Percentiles rank a stretch among this genome's conserved stretches.
Evolutionary conservation across 345 rosid genomes (phyloP).

Genomic region (Pistacia integerrima): DNA sequence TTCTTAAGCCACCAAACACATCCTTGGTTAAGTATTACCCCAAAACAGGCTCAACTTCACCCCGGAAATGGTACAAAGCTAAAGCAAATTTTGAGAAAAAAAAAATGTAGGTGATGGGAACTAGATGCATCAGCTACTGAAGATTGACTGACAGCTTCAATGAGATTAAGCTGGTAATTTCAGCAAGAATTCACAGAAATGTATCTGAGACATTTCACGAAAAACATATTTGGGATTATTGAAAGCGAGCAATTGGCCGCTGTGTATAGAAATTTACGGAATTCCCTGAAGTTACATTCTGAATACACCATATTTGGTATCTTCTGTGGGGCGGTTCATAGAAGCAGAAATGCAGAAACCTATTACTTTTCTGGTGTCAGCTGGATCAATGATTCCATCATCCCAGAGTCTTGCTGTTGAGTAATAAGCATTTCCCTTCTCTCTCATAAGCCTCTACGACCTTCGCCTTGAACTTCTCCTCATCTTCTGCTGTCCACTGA

Average conservation of each 20-base stretch:
- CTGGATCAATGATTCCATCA: conserved; percentile 94
- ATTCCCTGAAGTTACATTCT: conserved; percentile 59
- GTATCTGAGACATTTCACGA: no score
- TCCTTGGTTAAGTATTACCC: no score
- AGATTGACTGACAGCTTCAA: neutral
- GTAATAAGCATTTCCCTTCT: conserved; percentile 83
- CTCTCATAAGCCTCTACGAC: conserved; percentile 77
- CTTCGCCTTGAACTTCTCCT: conserved; percentile 67
- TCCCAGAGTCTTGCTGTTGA: conserved; percentile 97
- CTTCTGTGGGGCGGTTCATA: conserved; percentile 54
- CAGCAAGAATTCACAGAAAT: neutral
- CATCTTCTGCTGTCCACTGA: conserved; percentile 84
- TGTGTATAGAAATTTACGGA: neutral
- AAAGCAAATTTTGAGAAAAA: neutral
- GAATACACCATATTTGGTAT: conserved; percentile 80
- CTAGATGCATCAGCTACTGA: neutral
- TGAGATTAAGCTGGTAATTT: neutral
- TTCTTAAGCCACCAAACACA: no score
- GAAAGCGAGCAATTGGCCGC: conserved; percentile 1
- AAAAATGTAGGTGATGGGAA: neutral
- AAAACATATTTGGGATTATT: neutral
- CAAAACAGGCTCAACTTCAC: neutral
- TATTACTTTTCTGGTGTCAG: conserved; percentile 70
- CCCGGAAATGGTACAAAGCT: no score
- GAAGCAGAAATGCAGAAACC: conserved; percentile 79